Conservation (phyloP, 1,284 basidiomycete genomes). For the Moesziomyces sp. region DNA sequence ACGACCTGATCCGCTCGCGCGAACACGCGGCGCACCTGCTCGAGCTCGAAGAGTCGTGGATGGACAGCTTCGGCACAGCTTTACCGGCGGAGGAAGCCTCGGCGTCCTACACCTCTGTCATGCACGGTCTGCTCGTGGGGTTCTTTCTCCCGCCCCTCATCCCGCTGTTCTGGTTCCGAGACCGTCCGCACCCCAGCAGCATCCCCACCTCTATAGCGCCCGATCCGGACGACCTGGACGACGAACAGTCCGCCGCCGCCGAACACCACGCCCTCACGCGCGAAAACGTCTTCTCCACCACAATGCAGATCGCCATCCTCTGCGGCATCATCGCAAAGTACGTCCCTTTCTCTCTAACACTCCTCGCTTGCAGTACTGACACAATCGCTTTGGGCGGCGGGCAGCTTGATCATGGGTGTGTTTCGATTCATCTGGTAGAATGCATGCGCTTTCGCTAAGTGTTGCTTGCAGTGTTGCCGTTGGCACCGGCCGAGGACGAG, state of each 20-base stretch:
- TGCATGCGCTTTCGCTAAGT: not conserved
- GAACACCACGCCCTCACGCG: slow-evolving; percentile 7
- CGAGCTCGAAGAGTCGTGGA: slow-evolving; percentile 48
- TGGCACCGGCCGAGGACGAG: slow-evolving; percentile 12
- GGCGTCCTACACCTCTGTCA: slow-evolving; percentile 19
- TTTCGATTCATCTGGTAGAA: slow-evolving; percentile 45
- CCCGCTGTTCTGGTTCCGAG: slow-evolving; percentile 39
- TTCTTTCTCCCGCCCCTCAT: slow-evolving; percentile 35
- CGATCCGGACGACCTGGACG: slow-evolving; percentile 11
- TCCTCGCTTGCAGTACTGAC: not conserved
- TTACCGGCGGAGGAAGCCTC: not conserved
- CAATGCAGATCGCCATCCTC: slow-evolving; percentile 44
- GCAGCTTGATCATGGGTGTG: slow-evolving; percentile 29
- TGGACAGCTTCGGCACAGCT: slow-evolving; percentile 30
- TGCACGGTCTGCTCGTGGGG: slow-evolving; percentile 38
- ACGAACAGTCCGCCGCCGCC: slow-evolving; percentile 20
- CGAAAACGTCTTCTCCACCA: slow-evolving; percentile 25
- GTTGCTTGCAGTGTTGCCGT: not conserved
- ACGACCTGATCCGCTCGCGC: slow-evolving; percentile 23
- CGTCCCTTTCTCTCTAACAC: not conserved
- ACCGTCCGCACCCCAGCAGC: slow-evolving; percentile 22
- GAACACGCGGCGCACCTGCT: slow-evolving; percentile 37
- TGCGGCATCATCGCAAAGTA: slow-evolving; percentile 39
- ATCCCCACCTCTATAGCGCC: not conserved
- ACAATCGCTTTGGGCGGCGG: not conserved